Percentiles rank a stretch among this genome's conserved stretches.
Conservation (phyloP, 2,329 filamentous ascomycete species). For the Diatrype stigma region DNA sequence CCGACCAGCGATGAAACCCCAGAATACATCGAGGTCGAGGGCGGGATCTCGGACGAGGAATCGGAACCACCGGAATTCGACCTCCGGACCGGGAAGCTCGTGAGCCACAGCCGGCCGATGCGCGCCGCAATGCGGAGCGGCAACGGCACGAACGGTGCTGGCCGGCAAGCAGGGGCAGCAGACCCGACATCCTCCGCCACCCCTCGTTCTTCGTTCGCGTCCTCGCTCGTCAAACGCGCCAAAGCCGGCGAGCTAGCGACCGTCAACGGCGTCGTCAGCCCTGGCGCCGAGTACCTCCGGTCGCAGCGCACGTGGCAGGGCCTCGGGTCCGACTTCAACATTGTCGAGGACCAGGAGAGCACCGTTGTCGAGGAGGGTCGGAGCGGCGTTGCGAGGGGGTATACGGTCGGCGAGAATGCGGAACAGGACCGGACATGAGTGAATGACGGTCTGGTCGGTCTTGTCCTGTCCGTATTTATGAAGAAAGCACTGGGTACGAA, state of each 20-base stretch:
- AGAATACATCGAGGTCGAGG: slow-evolving; percentile 30
- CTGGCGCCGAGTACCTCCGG: slow-evolving; percentile 81
- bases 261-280: slow-evolving; percentile 83
- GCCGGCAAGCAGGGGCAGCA: slow-evolving; percentile 14
- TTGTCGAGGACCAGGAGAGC: slow-evolving; percentile 55
- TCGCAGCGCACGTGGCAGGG: slow-evolving; percentile 88
- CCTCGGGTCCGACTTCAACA: slow-evolving; percentile 77
- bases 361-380: slow-evolving; percentile 79
- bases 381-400: slow-evolving; percentile 83
- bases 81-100: slow-evolving; percentile 78
- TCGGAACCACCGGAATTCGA: slow-evolving; percentile 89
- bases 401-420: slow-evolving; percentile 59
- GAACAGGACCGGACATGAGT: neutral
- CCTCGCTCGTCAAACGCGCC: slow-evolving; percentile 58
- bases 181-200: slow-evolving; percentile 21
- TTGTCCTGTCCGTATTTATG: too few species aligned
- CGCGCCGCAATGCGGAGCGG: slow-evolving; percentile 36
- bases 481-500: too few species aligned
- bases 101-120: slow-evolving; percentile 76
- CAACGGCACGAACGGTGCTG: slow-evolving; percentile 10
- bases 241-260: slow-evolving; percentile 65
- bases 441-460: neutral
- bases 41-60: slow-evolving; percentile 57
- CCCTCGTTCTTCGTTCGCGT: slow-evolving; percentile 13
- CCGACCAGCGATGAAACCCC: too few species aligned